phyloP scores from a whole-genome alignment of 2,329 filamentous ascomycete genomes.

The Colletotrichum sp. region DNA sequence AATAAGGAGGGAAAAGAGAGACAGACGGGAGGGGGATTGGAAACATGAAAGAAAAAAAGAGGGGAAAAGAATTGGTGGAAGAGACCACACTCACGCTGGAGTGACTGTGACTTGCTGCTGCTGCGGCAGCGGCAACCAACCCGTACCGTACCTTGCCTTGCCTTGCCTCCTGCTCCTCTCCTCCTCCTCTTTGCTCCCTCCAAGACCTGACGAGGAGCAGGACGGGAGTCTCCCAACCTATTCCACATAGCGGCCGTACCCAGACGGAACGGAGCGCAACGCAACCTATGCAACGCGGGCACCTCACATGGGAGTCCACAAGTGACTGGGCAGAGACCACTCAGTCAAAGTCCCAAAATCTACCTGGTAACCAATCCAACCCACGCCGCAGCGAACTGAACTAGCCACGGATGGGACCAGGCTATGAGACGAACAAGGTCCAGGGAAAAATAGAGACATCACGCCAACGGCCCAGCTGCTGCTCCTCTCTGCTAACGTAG shows the following conservation, averaged over 20 bases:
- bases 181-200: not conserved
- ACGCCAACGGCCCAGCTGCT: not conserved
- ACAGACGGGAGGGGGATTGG: not conserved
- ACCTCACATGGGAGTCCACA: not conserved
- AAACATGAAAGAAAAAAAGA: not conserved
- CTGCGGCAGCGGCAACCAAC: not conserved
- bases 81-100: not conserved
- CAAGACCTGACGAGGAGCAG: not conserved
- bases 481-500: not conserved
- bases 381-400: not conserved
- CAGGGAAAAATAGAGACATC: not conserved
- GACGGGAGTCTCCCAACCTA: not conserved
- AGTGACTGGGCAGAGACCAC: not conserved
- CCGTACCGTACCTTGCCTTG: not conserved
- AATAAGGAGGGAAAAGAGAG: constrained; percentile 6
- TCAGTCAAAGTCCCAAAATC: not conserved
- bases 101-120: not conserved
- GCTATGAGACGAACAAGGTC: not conserved
- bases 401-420: not conserved
- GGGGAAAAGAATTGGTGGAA: not conserved
- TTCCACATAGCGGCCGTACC: not conserved
- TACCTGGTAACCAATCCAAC: not conserved
- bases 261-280: not conserved
- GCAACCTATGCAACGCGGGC: not conserved
- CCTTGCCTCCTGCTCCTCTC: not conserved